Evolutionary conservation across 768 basidiomycete genomes (phyloP).

Genomic region (Tulasnella sp.): DNA sequence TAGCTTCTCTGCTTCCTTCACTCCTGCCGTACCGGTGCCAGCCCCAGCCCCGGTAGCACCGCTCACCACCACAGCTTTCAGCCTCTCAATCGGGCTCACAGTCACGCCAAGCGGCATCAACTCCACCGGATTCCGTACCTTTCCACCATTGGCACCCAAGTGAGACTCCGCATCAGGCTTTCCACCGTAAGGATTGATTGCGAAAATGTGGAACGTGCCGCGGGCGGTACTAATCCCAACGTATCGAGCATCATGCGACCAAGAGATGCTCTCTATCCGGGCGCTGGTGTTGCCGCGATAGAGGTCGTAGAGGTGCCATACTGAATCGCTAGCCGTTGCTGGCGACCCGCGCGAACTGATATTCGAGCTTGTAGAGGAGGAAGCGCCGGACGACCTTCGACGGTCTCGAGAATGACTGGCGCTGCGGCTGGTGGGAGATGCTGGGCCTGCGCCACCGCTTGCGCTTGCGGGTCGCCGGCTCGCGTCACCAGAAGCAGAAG

Average conservation of each 20-base stretch:
- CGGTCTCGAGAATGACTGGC: not conserved
- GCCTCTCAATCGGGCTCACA: not conserved
- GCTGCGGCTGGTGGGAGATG: not conserved
- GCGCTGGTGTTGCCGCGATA: constrained; percentile 62
- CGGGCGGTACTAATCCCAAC: constrained; percentile 46
- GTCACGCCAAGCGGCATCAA: constrained; percentile 27
- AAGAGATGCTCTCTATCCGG: constrained; percentile 43
- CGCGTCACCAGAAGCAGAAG: too few species aligned
- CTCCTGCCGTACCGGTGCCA: constrained; percentile 46
- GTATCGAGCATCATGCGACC: constrained; percentile 54
- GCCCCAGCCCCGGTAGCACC: constrained; percentile 31
- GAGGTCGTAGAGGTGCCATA: constrained; percentile 54
- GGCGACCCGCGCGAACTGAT: not conserved
- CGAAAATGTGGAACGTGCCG: constrained; percentile 47
- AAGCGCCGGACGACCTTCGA: constrained; percentile 9
- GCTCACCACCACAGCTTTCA: not conserved
- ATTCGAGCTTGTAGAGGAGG: not conserved
- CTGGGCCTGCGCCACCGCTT: not conserved
- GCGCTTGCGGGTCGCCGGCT: not conserved
- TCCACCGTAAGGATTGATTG: constrained; percentile 67
- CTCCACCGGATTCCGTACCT: constrained; percentile 42
- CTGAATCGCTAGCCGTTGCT: not conserved
- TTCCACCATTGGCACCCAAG: constrained; percentile 32
- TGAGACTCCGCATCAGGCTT: constrained; percentile 51
- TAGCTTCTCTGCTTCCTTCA: constrained; percentile 24